Conservation (phyloP, 2,329 filamentous ascomycete genomes). For the Aspergillus fumigatiaffinis region DNA sequence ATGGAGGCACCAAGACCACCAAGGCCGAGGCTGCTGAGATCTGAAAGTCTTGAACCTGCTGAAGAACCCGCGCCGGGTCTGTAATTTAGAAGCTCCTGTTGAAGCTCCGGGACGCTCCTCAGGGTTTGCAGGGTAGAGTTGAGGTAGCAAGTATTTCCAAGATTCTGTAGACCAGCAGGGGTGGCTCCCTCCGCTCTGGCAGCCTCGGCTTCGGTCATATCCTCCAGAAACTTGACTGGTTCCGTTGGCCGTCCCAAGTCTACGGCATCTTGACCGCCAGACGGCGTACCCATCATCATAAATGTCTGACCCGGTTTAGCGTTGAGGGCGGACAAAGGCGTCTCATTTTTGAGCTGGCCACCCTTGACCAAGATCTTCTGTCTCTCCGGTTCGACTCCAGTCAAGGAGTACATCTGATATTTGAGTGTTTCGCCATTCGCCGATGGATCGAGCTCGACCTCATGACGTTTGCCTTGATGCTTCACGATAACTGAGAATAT, state of each 20-base stretch:
- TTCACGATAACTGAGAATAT: conserved; percentile 72
- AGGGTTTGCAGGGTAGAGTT: conserved; percentile 96
- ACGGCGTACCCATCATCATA: conserved; percentile 95
- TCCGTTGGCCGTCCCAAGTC: conserved; percentile 71
- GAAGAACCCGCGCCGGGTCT: conserved; percentile 34
- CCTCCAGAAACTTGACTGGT: conserved; percentile 83
- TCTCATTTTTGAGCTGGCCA: conserved; percentile 92
- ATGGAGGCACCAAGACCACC: conserved; percentile 56
- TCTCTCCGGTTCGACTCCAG: conserved; percentile 89
- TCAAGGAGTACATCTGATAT: conserved; percentile 90
- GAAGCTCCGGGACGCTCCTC: conserved; percentile 83
- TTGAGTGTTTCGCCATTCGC: conserved; percentile 92
- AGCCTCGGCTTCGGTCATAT: conserved; percentile 93
- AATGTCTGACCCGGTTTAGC: conserved; percentile 82
- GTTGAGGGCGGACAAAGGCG: conserved; percentile 75
- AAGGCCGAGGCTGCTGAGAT: conserved; percentile 53
- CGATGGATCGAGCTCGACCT: conserved; percentile 82
- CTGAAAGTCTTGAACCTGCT: conserved; percentile 34
- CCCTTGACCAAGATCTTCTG: conserved; percentile 96
- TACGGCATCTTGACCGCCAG: conserved; percentile 55
- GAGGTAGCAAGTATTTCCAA: conserved; percentile 97
- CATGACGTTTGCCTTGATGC: conserved; percentile 91
- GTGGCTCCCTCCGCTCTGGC: conserved; percentile 78
- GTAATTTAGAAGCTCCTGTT: conserved; percentile 69
- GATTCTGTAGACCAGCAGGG: conserved; percentile 82